These are phyloP conservation scores for Lactarius pseudohatsudake DNA, from an alignment of 768 basidiomycete genomes.

Conservation along the genomic window DNA sequence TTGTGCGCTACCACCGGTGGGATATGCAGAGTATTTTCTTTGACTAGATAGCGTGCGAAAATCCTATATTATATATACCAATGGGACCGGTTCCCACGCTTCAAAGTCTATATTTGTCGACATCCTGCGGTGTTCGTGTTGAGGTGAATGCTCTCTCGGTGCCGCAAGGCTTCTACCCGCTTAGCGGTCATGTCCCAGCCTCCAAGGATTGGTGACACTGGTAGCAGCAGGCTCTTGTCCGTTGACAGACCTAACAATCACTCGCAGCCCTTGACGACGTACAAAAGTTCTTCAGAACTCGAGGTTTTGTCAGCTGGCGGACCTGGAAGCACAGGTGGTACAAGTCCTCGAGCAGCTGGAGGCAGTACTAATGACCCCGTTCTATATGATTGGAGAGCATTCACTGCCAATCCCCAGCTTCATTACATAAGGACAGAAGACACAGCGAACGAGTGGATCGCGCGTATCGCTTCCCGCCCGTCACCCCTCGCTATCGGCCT, in stretches of 20 bases:
- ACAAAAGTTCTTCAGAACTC: background rate
- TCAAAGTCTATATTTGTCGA: background rate
- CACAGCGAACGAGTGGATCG: constrained; percentile 19
- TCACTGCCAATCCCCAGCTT: constrained; percentile 6
- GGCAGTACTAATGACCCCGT: background rate
- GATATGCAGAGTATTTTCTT: constrained; percentile 27
- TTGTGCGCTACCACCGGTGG: constrained; percentile 26
- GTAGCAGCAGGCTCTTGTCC: background rate
- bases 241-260: background rate
- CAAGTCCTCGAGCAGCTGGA: background rate
- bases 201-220: background rate
- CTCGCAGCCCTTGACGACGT: background rate
- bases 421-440: constrained; percentile 27
- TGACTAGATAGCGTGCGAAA: constrained; percentile 14
- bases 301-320: background rate
- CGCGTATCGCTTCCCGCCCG: constrained; percentile 10
- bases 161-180: background rate
- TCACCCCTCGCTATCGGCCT: constrained; percentile 47
- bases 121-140: background rate
- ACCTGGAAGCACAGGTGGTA: background rate
- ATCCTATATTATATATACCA: background rate
- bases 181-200: background rate
- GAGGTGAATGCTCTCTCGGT: constrained; percentile 11
- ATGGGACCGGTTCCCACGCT: constrained; percentile 1
- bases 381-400: constrained; percentile 19